These are phyloP conservation scores for Calophaca sinica DNA, from an alignment of 306 rosid species.

Conservation along the genomic window DNA sequence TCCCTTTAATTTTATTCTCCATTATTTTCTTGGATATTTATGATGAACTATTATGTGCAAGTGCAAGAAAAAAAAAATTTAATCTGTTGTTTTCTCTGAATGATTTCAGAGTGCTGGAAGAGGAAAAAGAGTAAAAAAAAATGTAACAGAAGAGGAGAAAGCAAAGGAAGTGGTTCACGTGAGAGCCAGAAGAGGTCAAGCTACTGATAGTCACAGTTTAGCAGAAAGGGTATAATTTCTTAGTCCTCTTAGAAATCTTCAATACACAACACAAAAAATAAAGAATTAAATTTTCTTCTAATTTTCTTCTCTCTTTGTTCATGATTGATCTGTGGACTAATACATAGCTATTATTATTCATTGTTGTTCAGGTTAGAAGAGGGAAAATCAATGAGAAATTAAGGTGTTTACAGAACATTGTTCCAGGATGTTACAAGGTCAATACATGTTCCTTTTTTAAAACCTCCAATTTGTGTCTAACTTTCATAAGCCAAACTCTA, in stretches of 20 bases:
- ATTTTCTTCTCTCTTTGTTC: slow-evolving; percentile 23
- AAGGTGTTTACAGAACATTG: slow-evolving; percentile 86
- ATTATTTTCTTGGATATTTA: not conserved
- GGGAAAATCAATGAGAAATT: slow-evolving; percentile 92
- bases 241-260: not conserved
- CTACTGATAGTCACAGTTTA: slow-evolving; percentile 96
- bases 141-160: slow-evolving; percentile 64
- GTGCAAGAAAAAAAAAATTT: not conserved
- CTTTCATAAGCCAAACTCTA: slow-evolving; percentile 11
- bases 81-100: slow-evolving; percentile 8
- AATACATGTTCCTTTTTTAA: slow-evolving; percentile 11
- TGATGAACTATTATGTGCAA: not conserved
- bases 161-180: slow-evolving; percentile 90
- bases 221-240: slow-evolving; percentile 87
- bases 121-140: slow-evolving; percentile 70
- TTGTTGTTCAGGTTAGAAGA: slow-evolving; percentile 81
- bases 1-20: not conserved
- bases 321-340: slow-evolving; percentile 21
- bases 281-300: slow-evolving; percentile 4
- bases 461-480: slow-evolving; percentile 12
- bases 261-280: not conserved
- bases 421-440: slow-evolving; percentile 98
- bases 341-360: slow-evolving; percentile 1
- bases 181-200: slow-evolving; percentile 99
- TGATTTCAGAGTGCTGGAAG: slow-evolving; percentile 65